A percentile compares a stretch with the other conserved stretches of the same genome.
Conservation (phyloP, 371 early-diverging fungal genomes). For the Apophysomyces sp. region DNA sequence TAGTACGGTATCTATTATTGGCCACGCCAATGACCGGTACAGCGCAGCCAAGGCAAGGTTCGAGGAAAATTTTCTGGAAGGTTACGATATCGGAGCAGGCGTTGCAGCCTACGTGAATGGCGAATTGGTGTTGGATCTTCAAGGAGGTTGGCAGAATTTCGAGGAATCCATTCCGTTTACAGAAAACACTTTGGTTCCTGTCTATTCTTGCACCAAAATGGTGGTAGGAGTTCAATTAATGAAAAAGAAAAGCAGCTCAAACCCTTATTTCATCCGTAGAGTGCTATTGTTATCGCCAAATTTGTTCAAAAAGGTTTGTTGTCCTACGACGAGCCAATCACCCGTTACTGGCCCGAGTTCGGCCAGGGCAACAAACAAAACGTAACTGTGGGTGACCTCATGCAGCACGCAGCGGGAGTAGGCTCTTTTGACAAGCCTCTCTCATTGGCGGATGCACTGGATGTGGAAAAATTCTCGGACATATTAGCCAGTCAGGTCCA, state of each 20-base stretch:
- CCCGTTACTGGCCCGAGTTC: conserved; percentile 80
- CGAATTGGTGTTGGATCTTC: conserved; percentile 56
- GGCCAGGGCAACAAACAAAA: conserved; percentile 71
- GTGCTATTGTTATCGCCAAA: conserved; percentile 57
- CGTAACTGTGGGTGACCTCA: conserved; percentile 62
- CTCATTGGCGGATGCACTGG: conserved; percentile 23
- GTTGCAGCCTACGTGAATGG: conserved; percentile 59
- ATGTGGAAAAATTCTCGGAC: conserved; percentile 31
- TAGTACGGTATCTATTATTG: conserved; percentile 6
- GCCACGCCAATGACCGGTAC: conserved; percentile 32
- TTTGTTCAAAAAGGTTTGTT: conserved; percentile 61
- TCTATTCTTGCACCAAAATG: conserved; percentile 66
- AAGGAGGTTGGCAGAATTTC: conserved; percentile 64
- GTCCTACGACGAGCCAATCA: conserved; percentile 51
- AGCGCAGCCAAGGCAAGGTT: conserved; percentile 29
- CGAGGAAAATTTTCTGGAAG: conserved; percentile 23
- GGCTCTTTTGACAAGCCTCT: conserved; percentile 51
- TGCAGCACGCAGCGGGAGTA: conserved; percentile 70
- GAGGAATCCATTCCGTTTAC: conserved; percentile 40
- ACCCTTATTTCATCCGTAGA: conserved; percentile 7
- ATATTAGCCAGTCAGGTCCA: conserved; percentile 63
- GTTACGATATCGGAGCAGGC: conserved; percentile 54
- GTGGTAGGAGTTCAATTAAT: conserved; percentile 33
- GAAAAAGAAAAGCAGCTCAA: neutral
- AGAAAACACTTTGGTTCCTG: conserved; percentile 59